These are phyloP conservation scores for Roridomyces roridus DNA, from an alignment of 768 basidiomycete species.

Conservation along the genomic window DNA sequence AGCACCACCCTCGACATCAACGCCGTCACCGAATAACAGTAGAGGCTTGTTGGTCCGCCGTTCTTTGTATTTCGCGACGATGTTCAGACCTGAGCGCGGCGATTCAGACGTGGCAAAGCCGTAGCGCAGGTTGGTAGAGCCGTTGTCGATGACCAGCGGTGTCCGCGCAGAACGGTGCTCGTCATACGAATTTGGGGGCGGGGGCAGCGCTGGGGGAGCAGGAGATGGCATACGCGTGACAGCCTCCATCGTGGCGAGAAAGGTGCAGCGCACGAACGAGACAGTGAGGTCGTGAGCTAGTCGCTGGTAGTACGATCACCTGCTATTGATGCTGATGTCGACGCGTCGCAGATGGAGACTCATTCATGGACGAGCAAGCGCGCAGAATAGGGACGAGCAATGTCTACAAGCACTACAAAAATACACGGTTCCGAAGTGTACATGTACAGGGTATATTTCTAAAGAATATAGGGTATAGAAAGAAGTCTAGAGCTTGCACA, in stretches of 20 bases:
- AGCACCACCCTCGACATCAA: constrained; percentile 86
- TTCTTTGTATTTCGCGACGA: constrained; percentile 89
- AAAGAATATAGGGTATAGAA: no score
- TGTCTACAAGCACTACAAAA: no score
- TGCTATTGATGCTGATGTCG: no score
- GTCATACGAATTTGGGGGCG: constrained; percentile 53
- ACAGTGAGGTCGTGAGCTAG: not conserved
- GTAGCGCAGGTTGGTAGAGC: constrained; percentile 81
- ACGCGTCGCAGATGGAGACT: no score
- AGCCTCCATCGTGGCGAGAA: constrained; percentile 8
- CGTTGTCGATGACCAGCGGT: constrained; percentile 90
- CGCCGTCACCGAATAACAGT: constrained; percentile 87
- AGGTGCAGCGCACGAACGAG: no score
- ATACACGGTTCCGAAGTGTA: no score
- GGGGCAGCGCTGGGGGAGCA: constrained; percentile 38
- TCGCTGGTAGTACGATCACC: no score
- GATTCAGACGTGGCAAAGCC: constrained; percentile 72
- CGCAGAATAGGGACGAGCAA: no score
- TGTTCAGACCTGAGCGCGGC: constrained; percentile 71
- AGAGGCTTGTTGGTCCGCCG: constrained; percentile 81
- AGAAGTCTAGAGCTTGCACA: no score
- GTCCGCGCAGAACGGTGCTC: constrained; percentile 53
- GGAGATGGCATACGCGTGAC: constrained; percentile 29
- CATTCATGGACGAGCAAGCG: no score
- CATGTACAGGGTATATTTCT: no score